phyloP scores from a whole-genome alignment of 1,284 basidiomycete genomes.

The Sanghuangporus weigelae region DNA sequence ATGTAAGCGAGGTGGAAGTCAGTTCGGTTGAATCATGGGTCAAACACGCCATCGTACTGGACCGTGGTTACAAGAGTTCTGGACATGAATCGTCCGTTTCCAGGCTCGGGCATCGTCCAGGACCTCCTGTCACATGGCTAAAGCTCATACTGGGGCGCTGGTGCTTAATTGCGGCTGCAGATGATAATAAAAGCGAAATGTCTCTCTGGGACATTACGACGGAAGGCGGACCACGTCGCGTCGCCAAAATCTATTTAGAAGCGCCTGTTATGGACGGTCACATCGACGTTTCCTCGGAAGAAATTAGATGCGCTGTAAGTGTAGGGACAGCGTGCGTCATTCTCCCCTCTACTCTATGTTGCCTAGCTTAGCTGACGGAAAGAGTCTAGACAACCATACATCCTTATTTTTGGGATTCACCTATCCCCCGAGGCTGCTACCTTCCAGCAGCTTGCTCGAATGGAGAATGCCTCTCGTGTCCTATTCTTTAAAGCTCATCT shows the following conservation, averaged over 20 bases:
- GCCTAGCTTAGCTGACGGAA: background rate
- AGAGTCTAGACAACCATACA: background rate
- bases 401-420: background rate
- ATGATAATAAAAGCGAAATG: background rate
- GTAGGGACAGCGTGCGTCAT: background rate
- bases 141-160: constrained; percentile 5
- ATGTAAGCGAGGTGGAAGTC: background rate
- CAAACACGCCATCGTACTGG: background rate
- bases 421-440: background rate
- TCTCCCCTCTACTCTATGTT: too few relatives aligned
- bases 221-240: background rate
- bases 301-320: background rate
- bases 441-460: background rate
- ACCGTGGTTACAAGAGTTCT: background rate
- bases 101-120: background rate
- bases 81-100: background rate
- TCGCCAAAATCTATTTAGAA: background rate
- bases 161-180: constrained; percentile 7
- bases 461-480: constrained; percentile 3
- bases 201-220: background rate
- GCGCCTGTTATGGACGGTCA: constrained; percentile 7
- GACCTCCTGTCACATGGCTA: background rate
- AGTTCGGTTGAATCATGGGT: constrained; percentile 1
- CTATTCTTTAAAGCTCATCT: background rate
- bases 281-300: background rate